Evolutionary conservation across 2,329 filamentous ascomycete species (phyloP), one percentile per base, ranked within the genome.

Genomic region (Aureobasidium uvarum): DNA sequence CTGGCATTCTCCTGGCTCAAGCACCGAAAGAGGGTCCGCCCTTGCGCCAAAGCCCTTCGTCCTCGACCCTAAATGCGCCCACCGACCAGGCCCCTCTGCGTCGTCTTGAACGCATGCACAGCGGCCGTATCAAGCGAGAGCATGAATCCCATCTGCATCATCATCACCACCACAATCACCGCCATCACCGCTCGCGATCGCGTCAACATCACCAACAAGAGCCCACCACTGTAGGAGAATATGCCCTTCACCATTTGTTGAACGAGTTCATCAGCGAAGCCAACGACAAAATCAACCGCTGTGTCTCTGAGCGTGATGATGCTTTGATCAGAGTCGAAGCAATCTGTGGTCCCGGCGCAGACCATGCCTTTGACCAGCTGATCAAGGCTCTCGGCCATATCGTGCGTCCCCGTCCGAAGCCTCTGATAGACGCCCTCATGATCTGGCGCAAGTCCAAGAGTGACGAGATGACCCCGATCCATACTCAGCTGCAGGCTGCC

Each of bases 371-470:
- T 74, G 95, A 99, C 76, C 94, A 98, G 78, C 86, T 96, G 72
- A 96, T 99, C 69, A 87, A 89, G 33, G 95, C 96, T 18, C 83
- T 99, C 45, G 95, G 95, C 3, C 94, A 98, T 75, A 96, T 99
- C 73, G 92, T 94, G 62, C 90, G 92, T 66, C 90, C 93, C 70
- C 96, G 96, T 74, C 96, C 96, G 5, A 98, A 96, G 75, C 91
- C 92, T 5, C 79, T 99, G 60, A 97, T 99, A 72, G 95, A 99
- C 77, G 93, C 91, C 23, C 92, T 99, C 76, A 99, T 99, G 91
- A 85, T 96, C 38, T 99, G 95, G 95, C 88, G 95, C 65, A 98
- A 97, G 77, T 91, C 87, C 69, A 98, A 98, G 80, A 96, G 92
- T 69, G 94, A 98, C 77, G 87, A 89, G 25, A 92, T 93, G 33